These are phyloP conservation scores for Aphanomyces cochlioides DNA, from an alignment of 352 stramenopile species.

Conservation along the genomic window DNA sequence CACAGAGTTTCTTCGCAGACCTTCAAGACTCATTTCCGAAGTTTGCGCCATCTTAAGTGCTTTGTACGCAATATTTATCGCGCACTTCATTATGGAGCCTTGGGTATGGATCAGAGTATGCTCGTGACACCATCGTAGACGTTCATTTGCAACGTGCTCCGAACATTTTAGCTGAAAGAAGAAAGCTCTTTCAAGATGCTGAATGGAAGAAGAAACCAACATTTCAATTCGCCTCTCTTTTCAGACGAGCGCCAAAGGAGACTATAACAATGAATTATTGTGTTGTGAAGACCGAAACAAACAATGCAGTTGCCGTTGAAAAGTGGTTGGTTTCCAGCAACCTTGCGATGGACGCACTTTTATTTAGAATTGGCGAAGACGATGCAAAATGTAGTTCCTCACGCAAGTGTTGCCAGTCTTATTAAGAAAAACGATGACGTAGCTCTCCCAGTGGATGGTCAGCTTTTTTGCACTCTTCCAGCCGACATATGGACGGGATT, in stretches of 20 bases:
- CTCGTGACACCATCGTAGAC: conserved; percentile 50
- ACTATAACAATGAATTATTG: conserved; percentile 33
- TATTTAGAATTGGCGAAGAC: too few relatives aligned
- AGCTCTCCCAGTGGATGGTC: conserved; percentile 46
- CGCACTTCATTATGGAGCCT: conserved; percentile 62
- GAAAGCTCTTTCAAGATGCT: conserved; percentile 45
- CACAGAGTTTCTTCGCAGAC: neutral
- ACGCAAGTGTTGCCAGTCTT: too few relatives aligned
- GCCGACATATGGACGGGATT: conserved; percentile 48
- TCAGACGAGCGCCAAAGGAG: neutral
- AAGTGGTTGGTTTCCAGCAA: conserved; percentile 60
- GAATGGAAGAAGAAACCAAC: conserved; percentile 80
- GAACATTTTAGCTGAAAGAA: conserved; percentile 45
- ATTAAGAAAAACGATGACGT: too few relatives aligned
- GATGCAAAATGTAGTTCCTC: conserved; percentile 55
- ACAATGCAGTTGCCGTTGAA: conserved; percentile 49
- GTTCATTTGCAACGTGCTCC: conserved; percentile 41
- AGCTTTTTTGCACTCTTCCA: conserved; percentile 58
- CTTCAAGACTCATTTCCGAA: neutral
- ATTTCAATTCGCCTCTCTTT: conserved; percentile 35
- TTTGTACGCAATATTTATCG: conserved; percentile 66
- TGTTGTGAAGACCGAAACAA: conserved; percentile 49
- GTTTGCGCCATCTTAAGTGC: conserved; percentile 37
- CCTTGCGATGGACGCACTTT: too few relatives aligned
- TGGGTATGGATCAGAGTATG: conserved; percentile 62